These are phyloP conservation scores for Colletotrichum endophyticum DNA, from an alignment of 2,329 filamentous ascomycete species.

Conservation along the genomic window DNA sequence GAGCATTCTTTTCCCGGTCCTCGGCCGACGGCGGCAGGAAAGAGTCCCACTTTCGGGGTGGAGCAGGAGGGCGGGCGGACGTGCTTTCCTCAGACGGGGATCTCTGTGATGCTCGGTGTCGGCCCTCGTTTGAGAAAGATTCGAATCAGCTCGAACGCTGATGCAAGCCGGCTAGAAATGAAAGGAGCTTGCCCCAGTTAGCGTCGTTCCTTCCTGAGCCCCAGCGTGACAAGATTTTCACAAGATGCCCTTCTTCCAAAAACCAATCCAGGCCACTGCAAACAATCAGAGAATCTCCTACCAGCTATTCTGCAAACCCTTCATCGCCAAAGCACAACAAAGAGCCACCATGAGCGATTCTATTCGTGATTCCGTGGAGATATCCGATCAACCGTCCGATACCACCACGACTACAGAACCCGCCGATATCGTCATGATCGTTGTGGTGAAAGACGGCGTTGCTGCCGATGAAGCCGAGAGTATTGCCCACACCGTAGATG, in stretches of 20 bases:
- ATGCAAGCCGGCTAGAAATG: background rate
- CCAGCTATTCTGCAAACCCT: too few relatives aligned
- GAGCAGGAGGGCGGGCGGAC: background rate
- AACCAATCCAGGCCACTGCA: background rate
- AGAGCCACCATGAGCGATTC: too few relatives aligned
- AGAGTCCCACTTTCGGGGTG: background rate
- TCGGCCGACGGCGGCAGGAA: background rate
- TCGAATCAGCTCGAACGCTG: background rate
- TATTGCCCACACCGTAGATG: too few relatives aligned
- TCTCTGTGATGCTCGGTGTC: background rate
- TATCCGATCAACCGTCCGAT: too few relatives aligned
- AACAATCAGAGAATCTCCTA: background rate
- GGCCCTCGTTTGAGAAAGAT: background rate
- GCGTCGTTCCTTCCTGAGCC: background rate
- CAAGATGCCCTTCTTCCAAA: background rate
- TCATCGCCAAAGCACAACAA: too few relatives aligned
- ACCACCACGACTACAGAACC: too few relatives aligned
- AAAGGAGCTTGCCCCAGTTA: background rate
- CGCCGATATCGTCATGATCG: too few relatives aligned
- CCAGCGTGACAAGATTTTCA: background rate
- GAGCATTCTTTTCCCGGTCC: background rate
- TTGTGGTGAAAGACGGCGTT: too few relatives aligned
- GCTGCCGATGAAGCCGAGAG: too few relatives aligned
- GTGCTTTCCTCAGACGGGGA: background rate
- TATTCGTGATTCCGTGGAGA: too few relatives aligned